Conservation (phyloP, 768 basidiomycete species). For the Mrakia blollopis region DNA sequence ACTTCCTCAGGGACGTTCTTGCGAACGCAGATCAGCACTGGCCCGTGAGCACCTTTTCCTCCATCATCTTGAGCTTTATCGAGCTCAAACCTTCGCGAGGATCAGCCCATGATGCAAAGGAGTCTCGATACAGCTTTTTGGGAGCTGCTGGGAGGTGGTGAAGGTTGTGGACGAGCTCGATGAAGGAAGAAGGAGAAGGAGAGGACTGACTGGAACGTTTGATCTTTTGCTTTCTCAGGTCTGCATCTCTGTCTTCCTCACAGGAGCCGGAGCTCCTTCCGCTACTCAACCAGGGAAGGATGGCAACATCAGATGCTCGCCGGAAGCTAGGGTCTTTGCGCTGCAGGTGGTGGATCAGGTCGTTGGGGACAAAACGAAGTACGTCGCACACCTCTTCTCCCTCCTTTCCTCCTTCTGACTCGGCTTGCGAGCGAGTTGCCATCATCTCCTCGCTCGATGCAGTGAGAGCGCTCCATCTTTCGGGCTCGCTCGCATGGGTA, state of each 20-base stretch:
- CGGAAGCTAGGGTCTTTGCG: slow-evolving; percentile 43
- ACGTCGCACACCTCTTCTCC: background rate
- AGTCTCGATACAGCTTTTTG: background rate
- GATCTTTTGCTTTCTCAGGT: slow-evolving; percentile 37
- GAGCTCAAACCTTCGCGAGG: background rate
- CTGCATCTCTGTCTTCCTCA: slow-evolving; percentile 44
- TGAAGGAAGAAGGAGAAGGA: too few relatives aligned
- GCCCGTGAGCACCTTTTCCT: slow-evolving; percentile 57
- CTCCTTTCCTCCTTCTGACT: background rate
- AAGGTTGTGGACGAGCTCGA: too few relatives aligned
- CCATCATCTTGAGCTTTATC: slow-evolving; percentile 54
- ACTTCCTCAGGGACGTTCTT: slow-evolving; percentile 71
- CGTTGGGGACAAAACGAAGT: slow-evolving; percentile 38
- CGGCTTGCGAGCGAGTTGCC: background rate
- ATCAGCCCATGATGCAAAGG: background rate
- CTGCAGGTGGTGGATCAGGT: slow-evolving; percentile 44
- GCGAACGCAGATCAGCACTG: slow-evolving; percentile 65
- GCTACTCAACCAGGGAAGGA: slow-evolving; percentile 40
- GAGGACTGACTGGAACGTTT: slow-evolving; percentile 49
- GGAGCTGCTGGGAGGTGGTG: background rate
- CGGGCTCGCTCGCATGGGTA: too few relatives aligned
- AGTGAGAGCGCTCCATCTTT: too few relatives aligned
- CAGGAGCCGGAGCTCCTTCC: slow-evolving; percentile 44
- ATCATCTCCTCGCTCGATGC: too few relatives aligned
- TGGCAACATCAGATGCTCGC: slow-evolving; percentile 43